Conservation (phyloP, 2,329 filamentous ascomycete species). For the Neonectria ditissima region DNA sequence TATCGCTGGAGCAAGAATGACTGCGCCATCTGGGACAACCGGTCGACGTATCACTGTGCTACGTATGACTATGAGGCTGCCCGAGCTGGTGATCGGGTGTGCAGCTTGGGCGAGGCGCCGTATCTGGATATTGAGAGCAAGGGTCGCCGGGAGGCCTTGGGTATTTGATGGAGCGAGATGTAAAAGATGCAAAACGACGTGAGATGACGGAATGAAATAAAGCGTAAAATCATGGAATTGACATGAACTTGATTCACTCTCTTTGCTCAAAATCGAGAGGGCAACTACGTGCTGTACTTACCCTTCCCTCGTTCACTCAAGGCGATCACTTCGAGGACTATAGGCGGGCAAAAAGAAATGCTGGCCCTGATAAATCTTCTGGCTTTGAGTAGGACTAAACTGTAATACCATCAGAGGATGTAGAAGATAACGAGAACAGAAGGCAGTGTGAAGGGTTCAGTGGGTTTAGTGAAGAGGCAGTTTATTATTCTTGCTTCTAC, state of each 20-base stretch:
- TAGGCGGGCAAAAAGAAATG: too few relatives aligned
- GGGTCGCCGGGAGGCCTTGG: constrained; percentile 54
- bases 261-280: neutral
- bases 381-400: too few relatives aligned
- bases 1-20: constrained; percentile 66
- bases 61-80: constrained; percentile 70
- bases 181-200: constrained; percentile 6
- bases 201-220: constrained; percentile 5
- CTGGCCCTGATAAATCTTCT: too few relatives aligned
- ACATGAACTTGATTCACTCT: constrained; percentile 1
- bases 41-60: constrained; percentile 62
- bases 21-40: constrained; percentile 75
- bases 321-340: too few relatives aligned
- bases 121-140: constrained; percentile 55
- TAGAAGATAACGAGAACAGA: too few relatives aligned
- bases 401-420: too few relatives aligned
- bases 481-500: too few relatives aligned
- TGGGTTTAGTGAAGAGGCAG: too few relatives aligned
- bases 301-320: too few relatives aligned
- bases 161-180: constrained; percentile 14
- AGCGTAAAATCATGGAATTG: constrained; percentile 9
- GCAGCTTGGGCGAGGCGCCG: constrained; percentile 57
- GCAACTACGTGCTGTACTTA: too few relatives aligned
- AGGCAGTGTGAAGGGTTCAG: neutral
- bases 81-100: constrained; percentile 56